phyloP scores from a whole-genome alignment of 768 basidiomycete species.

The Tricholoma sp. region DNA sequence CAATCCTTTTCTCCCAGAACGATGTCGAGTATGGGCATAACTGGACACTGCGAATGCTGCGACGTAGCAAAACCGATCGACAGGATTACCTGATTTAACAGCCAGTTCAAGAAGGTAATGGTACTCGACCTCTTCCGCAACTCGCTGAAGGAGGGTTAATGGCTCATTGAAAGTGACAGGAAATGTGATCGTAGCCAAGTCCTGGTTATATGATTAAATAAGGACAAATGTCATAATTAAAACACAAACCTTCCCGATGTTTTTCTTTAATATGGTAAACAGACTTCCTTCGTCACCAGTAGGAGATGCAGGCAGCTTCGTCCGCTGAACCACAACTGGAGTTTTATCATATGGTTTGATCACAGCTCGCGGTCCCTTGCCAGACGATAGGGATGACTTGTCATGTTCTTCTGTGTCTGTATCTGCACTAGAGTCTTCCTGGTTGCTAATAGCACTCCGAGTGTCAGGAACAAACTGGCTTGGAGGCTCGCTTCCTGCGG shows the following conservation, averaged over 20 bases:
- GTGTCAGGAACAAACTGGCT: conserved; percentile 35
- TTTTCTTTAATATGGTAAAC: conserved; percentile 81
- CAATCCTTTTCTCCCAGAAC: conserved; percentile 87
- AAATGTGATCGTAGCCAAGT: conserved; percentile 75
- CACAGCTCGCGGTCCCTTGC: background rate
- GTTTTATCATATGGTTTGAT: conserved; percentile 4
- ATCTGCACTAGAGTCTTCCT: conserved; percentile 48
- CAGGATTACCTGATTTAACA: conserved; percentile 47
- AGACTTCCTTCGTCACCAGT: conserved; percentile 77
- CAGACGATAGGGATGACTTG: background rate
- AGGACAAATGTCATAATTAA: conserved; percentile 2
- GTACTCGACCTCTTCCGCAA: conserved; percentile 84
- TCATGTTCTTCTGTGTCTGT: conserved; percentile 44
- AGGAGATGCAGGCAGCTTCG: conserved; percentile 53
- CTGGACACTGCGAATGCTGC: conserved; percentile 84
- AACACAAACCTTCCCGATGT: conserved; percentile 69
- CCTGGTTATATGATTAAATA: conserved; percentile 35
- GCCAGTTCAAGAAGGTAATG: conserved; percentile 65
- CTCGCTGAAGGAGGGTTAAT: conserved; percentile 73
- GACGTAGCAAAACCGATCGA: conserved; percentile 68
- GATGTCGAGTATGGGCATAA: conserved; percentile 76
- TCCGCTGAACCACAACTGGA: conserved; percentile 41
- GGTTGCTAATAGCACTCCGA: conserved; percentile 30
- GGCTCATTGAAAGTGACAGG: conserved; percentile 93
- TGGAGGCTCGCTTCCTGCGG: conserved; percentile 34